Conservation (phyloP, 805 yeast genomes). For the Starmerella sp. region DNA sequence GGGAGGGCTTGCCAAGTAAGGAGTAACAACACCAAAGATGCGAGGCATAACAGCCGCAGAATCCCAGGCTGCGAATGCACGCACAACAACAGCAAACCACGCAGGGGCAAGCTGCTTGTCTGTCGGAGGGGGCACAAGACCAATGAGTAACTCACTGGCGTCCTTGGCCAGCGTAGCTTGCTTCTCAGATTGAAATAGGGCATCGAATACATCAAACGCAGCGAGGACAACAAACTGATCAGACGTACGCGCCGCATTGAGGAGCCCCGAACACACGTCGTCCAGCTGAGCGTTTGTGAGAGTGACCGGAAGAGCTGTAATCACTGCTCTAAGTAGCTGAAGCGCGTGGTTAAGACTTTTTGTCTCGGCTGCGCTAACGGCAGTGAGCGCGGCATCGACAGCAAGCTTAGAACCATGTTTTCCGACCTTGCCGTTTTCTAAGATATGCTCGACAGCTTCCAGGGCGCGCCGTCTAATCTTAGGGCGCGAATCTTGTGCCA, state of each 20-base stretch:
- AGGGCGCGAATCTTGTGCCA: constrained; percentile 80
- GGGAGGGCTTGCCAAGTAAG: constrained; percentile 38
- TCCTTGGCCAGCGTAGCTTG: constrained; percentile 37
- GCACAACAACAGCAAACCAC: constrained; percentile 91
- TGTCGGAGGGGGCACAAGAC: constrained; percentile 66
- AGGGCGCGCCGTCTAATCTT: constrained; percentile 91
- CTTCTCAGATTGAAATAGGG: constrained; percentile 42
- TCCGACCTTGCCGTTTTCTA: constrained; percentile 60
- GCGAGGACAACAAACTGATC: constrained; percentile 78
- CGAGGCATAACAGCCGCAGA: constrained; percentile 30
- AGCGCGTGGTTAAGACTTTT: constrained; percentile 54
- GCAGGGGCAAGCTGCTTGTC: constrained; percentile 83
- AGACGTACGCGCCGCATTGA: constrained; percentile 65
- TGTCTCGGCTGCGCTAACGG: constrained; percentile 46
- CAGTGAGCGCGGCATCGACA: constrained; percentile 63
- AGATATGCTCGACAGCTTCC: constrained; percentile 63
- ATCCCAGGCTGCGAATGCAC: constrained; percentile 36
- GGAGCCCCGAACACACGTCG: constrained; percentile 59
- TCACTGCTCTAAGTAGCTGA: constrained; percentile 61
- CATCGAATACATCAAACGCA: constrained; percentile 75
- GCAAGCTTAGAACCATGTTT: constrained; percentile 70
- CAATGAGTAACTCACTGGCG: constrained; percentile 52
- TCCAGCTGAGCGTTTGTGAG: constrained; percentile 67
- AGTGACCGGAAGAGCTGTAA: constrained; percentile 41
- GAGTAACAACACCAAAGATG: constrained; percentile 50